Percentiles rank a stretch among this genome's conserved stretches.
Evolutionary conservation across 176 grass and related monocot genomes (phyloP).

Genomic region (Dactylis glomerata): DNA sequence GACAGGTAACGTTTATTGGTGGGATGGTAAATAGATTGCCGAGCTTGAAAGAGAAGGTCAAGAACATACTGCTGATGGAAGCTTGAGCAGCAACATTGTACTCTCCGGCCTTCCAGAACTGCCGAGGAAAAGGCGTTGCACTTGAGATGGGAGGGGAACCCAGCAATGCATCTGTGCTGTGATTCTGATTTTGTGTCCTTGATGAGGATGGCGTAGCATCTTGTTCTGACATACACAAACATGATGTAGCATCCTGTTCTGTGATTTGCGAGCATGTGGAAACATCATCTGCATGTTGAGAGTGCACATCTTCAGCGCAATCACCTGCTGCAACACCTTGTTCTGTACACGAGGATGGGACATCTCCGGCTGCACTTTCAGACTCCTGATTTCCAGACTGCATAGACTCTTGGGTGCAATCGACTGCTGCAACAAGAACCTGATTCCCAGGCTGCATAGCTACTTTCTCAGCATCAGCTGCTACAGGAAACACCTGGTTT

Average conservation of each 20-base stretch:
- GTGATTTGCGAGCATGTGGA: background rate
- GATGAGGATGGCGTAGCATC: background rate
- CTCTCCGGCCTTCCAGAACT: slow-evolving; percentile 68
- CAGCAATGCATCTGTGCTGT: background rate
- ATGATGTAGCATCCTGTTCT: background rate
- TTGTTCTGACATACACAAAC: slow-evolving; percentile 4
- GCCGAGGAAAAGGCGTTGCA: slow-evolving; percentile 10
- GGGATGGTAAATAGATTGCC: background rate
- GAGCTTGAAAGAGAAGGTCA: background rate
- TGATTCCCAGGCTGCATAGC: background rate
- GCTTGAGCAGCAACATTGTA: slow-evolving; percentile 24
- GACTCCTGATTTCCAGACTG: background rate
- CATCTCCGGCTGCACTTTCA: background rate
- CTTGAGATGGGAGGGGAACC: background rate
- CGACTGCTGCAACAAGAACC: background rate
- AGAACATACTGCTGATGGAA: slow-evolving; percentile 23
- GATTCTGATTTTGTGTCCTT: slow-evolving; percentile 2
- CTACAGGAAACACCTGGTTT: background rate
- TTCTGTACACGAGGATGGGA: background rate
- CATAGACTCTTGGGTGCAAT: background rate
- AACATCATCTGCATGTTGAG: background rate
- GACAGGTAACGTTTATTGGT: background rate
- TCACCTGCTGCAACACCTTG: background rate
- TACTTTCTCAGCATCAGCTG: background rate
- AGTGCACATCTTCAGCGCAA: background rate